Percentiles rank a stretch among this genome's conserved stretches.
Conservation (phyloP, 2,329 filamentous ascomycete genomes). For the Fusarium siculi region DNA sequence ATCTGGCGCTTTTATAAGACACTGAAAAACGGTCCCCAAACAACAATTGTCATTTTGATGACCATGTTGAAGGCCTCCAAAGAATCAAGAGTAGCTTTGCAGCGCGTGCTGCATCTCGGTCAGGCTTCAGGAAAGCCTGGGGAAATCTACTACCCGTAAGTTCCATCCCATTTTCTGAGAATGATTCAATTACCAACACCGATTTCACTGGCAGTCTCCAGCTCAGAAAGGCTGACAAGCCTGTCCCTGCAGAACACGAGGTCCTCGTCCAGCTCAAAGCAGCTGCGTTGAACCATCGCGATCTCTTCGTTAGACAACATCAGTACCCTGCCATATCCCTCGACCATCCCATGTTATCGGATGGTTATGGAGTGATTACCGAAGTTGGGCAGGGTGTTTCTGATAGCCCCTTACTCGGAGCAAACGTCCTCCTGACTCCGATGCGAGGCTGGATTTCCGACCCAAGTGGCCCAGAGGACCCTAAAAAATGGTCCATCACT, state of each 20-base stretch:
- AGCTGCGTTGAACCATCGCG: background rate
- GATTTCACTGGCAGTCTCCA: background rate
- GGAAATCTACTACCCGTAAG: background rate
- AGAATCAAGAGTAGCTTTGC: background rate
- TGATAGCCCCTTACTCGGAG: background rate
- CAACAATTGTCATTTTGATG: fast-evolving
- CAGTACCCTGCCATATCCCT: background rate
- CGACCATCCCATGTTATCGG: background rate
- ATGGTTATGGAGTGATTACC: background rate
- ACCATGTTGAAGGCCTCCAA: background rate
- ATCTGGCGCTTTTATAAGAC: background rate
- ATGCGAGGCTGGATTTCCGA: background rate
- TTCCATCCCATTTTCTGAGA: background rate
- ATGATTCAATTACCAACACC: background rate
- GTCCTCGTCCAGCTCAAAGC: background rate
- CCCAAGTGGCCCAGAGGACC: background rate
- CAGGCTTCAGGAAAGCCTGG: background rate
- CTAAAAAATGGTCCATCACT: background rate
- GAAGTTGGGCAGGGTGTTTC: background rate
- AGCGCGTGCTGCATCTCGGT: background rate
- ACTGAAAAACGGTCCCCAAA: fast-evolving
- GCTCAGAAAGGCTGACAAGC: background rate
- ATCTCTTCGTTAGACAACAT: background rate
- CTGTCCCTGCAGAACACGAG: background rate
- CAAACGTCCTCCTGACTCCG: background rate